A percentile compares a stretch with the other conserved stretches of the same genome.
phyloP scores from a whole-genome alignment of 176 grass and related monocot genomes.

The Coix lacrymajobi region DNA sequence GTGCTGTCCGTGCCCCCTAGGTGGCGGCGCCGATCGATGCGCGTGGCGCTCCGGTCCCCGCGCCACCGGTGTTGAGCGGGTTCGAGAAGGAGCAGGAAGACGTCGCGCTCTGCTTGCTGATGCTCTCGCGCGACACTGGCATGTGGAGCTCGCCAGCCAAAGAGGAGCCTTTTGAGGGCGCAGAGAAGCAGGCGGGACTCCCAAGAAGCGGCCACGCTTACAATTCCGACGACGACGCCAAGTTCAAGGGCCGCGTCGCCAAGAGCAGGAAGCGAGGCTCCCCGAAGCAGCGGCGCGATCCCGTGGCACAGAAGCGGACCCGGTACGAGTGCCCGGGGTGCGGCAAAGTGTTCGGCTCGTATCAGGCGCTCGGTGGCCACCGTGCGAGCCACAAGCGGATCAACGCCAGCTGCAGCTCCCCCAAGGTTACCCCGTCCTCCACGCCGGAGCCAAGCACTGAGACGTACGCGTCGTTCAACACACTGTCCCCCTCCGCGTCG shows the following conservation, averaged over 20 bases:
- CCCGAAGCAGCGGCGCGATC: neutral
- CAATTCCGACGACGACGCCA: slow-evolving; percentile 20
- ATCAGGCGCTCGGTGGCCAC: slow-evolving; percentile 78
- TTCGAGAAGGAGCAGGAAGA: slow-evolving; percentile 50
- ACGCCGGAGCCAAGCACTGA: slow-evolving; percentile 38
- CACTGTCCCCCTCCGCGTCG: slow-evolving; percentile 15
- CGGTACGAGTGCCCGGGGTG: slow-evolving; percentile 50
- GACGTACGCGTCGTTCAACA: slow-evolving; percentile 34
- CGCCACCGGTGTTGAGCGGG: neutral
- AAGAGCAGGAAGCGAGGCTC: slow-evolving; percentile 22
- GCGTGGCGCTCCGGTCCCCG: slow-evolving; percentile 29
- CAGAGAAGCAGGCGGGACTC: neutral
- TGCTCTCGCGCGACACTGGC: slow-evolving; percentile 58
- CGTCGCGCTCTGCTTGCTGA: slow-evolving; percentile 60
- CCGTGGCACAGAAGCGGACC: slow-evolving; percentile 33
- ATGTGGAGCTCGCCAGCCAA: slow-evolving; percentile 17
- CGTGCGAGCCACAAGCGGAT: slow-evolving; percentile 72
- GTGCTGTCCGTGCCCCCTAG: slow-evolving; percentile 19
- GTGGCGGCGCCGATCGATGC: slow-evolving; percentile 35
- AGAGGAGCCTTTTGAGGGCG: neutral
- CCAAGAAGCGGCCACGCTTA: slow-evolving; percentile 14
- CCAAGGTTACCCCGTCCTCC: neutral
- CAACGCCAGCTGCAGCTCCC: slow-evolving; percentile 46
- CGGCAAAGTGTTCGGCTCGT: slow-evolving; percentile 57
- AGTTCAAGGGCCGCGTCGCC: neutral